Evolutionary conservation across 2,329 filamentous ascomycete genomes (phyloP), one percentile per base, ranked within the genome.

Genomic region (Pezicula rhizophila): DNA sequence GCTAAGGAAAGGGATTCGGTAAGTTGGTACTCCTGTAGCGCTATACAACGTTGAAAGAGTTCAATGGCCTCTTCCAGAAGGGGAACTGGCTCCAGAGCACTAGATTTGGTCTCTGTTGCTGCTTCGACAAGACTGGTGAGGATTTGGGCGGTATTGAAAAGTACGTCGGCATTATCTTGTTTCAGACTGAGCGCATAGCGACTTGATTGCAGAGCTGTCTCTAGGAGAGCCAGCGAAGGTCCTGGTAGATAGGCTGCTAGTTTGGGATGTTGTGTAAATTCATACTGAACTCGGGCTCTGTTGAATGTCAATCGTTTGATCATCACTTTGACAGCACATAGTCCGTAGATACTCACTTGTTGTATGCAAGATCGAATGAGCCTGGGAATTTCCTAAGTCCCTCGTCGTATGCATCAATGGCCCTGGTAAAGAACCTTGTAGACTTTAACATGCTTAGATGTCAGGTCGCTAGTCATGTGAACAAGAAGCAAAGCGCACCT

Each of bases 61-160:
- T 83, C 72, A 14, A 83, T 68, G 8, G 79, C 75, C 66, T 88
- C 77, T 57, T 85, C 73, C 17, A 84, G 66, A 8, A 78, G 67
- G 15, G 63, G 66, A 11, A 58, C 66, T 0, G 78, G 75, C 48
- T 78, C 67, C 37, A 66, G 60, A 39, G 72, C 68, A 18, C 66
- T 60, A 18, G 73, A 68, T 2, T 63, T 64, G 1, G 65, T 62
- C 5, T 74, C 72, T 38, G 73, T 73, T 7, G 79, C 62, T 2
- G 70, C 70, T 67, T 89, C 85, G 1, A 80, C 82, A 34, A 88
- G 69, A 53, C 77, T 80, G 0, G 79, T 84, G 34, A 88, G 69
- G 3, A 87, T 80, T 64, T 88, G 85, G 1, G 79, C 82, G 5
- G 80, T 83, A 61, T 89, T 89, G 70, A 88, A 89, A 8, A 86